Evolutionary conservation across 345 rosid genomes (phyloP), one percentile per base, ranked within the genome.

Genomic region (Triadica sebifera): DNA sequence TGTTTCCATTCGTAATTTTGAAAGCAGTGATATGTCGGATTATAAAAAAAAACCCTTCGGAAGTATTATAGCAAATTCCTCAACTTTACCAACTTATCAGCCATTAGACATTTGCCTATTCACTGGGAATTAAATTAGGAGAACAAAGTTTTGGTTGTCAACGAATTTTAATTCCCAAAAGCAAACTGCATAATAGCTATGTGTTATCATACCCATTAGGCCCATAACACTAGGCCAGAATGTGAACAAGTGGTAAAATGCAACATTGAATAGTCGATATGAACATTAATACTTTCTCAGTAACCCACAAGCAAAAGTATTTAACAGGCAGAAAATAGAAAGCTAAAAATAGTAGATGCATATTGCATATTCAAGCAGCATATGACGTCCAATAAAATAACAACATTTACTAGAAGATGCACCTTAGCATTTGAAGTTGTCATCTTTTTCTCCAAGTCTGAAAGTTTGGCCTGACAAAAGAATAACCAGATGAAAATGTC

Each of bases 371-470:
- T 60, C 60, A 50, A 63, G 45, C n/a, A 73, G 43, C 29, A 69
- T 15, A 41, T 65, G 20, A 10, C 6, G 4, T 67, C 8, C 67
- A 46, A 64, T 6, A 64, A 53, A 61, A 6, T 13, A 50, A 38
- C 2, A 19, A 47, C 1, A 53, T 67, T 12, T 15, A 37, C 46
- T 46, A 38, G 15, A 56, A 45, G 52, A 59, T 77, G 49, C 82
- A 94, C 98, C 98, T 90, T 88, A 24, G 79, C 77, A 85, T 87
- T 87, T 69, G 88, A 79, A 63, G 86, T 74, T 75, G 78, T 84
- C 24, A 85, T 77, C 84, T 77, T 88, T 76, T 86, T 91, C 81
- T 89, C 97, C 74, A 91, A 67, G 81, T 89, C 97, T 72, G 90
- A 84, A 39, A 92, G 87, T 75, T 85, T 86, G 65, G 93, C 87